Percentiles rank a stretch among this genome's conserved stretches.
Evolutionary conservation across 2,329 filamentous ascomycete species (phyloP).

Genomic region (Fusarium nodosum): DNA sequence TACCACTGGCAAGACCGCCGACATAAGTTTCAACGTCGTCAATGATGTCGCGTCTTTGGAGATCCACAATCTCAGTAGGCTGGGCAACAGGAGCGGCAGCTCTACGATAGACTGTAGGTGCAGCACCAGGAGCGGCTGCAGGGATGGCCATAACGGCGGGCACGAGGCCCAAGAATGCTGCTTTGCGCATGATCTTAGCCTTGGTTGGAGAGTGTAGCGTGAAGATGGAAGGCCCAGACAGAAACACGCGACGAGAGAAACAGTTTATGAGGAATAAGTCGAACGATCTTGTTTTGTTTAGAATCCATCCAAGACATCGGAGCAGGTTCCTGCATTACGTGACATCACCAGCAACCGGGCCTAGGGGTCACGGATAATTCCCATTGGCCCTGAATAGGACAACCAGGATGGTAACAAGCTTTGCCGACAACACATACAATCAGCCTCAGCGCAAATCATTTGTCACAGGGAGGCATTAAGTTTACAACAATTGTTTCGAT

Average conservation of each 20-base stretch:
- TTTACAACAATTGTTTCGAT: constrained; percentile 5
- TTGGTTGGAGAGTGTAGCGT: background rate
- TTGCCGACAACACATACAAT: constrained; percentile 22
- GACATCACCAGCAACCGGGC: constrained; percentile 35
- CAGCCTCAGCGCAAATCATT: constrained; percentile 19
- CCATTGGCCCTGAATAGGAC: constrained; percentile 25
- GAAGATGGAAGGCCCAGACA: constrained; percentile 1
- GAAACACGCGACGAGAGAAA: constrained; percentile 5
- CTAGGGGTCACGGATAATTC: constrained; percentile 20
- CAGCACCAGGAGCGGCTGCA: constrained; percentile 41
- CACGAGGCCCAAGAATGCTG: constrained; percentile 44
- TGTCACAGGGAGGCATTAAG: constrained; percentile 19
- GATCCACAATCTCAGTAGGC: constrained; percentile 44
- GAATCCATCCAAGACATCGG: constrained; percentile 6
- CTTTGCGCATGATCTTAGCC: constrained; percentile 32
- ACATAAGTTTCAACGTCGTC: constrained; percentile 65
- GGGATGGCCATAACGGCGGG: constrained; percentile 44
- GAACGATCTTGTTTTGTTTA: constrained; percentile 30
- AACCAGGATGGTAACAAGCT: constrained; percentile 31
- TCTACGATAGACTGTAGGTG: constrained; percentile 39
- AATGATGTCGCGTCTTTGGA: constrained; percentile 53
- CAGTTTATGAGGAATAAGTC: constrained; percentile 2
- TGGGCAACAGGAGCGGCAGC: constrained; percentile 40
- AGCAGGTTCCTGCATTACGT: constrained; percentile 43
- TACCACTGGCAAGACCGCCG: constrained; percentile 62